phyloP scores from a whole-genome alignment of 1,284 basidiomycete genomes.

The Termitomyces sp. region DNA sequence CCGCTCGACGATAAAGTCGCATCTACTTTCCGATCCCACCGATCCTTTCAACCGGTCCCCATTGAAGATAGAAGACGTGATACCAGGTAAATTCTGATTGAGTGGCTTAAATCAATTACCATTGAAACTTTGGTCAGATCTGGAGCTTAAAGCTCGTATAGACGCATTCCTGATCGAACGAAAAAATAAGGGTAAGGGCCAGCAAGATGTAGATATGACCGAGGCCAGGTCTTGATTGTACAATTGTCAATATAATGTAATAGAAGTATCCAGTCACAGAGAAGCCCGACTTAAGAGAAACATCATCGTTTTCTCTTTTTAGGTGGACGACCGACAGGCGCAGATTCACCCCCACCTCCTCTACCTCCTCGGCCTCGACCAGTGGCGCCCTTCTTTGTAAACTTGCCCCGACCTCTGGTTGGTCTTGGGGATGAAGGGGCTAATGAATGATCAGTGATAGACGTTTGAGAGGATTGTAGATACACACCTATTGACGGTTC shows the following conservation, averaged over 20 bases:
- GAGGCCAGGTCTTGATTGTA: constrained; percentile 11
- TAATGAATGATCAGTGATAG: constrained; percentile 10
- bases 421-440: constrained; percentile 31
- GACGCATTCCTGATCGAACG: constrained; percentile 39
- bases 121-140: constrained; percentile 25
- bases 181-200: constrained; percentile 21
- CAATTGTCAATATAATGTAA: constrained; percentile 7
- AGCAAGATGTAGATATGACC: constrained; percentile 18
- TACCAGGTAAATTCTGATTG: constrained; percentile 49
- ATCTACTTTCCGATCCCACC: constrained; percentile 85
- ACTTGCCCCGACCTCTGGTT: constrained; percentile 23
- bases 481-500: constrained; percentile 52
- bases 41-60: constrained; percentile 90
- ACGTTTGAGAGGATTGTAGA: neutral
- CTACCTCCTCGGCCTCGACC: constrained; percentile 14
- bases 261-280: neutral
- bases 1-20: constrained; percentile 92
- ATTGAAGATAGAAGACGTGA: constrained; percentile 74
- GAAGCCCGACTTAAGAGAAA: neutral
- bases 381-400: constrained; percentile 17
- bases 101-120: neutral
- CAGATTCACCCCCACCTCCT: constrained; percentile 17
- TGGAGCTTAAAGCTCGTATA: constrained; percentile 40
- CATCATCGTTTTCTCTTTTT: constrained; percentile 32
- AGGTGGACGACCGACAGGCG: constrained; percentile 21